Base-by-base conservation (phyloP, 331 rosid genomes). In the Stylosanthes scabra region DNA sequence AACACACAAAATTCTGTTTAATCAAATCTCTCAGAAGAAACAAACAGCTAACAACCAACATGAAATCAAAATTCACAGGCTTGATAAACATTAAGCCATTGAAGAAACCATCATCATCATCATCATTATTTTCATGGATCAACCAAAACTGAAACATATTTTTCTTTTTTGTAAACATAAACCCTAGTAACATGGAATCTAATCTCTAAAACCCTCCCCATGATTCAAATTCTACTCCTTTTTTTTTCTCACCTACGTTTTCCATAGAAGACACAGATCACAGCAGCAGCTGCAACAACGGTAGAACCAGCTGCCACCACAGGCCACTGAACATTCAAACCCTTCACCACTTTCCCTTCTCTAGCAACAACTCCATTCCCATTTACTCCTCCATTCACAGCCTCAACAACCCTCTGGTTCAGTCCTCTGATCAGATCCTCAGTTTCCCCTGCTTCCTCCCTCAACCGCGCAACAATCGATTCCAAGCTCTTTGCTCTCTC, bases 91-190 rank as follows among this genome's bases (percentile, higher is more conserved):
- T 74, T 62, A 13, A 83, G 82, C 90, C 89, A 51, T 15, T 77
- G 66, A 68, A 71, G 77, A 65, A 75, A 59, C 39, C 39, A 34
- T 34, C 75, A 74, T 73, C 39, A 34, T 34, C 75, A 74, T 73
- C 78, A 56, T 80, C 74, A 74, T 73, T 79, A 63, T 80, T 80
- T 80, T 52, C 9, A 77, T 66, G 46, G 46, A 78, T 83, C 71
- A 81, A 75, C 97, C 97, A 91, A 94, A 93, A 94, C 63, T 88
- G 90, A 80, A 84, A 79, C 76, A 78, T 63, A 68, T 74, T 31
- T 31, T n/a, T n/a, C n/a, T 34, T 3, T 34, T 34, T 73, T 65
- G 50, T 51, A 52, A 74, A 44, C 42, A 64, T 74, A 58, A 72
- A 73, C 52, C 46, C 45, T 72, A 37, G 70, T 76, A 74, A 14